These are phyloP conservation scores for Penicillium rolfsii DNA, from an alignment of 2,329 filamentous ascomycete genomes.

Conservation along the genomic window DNA sequence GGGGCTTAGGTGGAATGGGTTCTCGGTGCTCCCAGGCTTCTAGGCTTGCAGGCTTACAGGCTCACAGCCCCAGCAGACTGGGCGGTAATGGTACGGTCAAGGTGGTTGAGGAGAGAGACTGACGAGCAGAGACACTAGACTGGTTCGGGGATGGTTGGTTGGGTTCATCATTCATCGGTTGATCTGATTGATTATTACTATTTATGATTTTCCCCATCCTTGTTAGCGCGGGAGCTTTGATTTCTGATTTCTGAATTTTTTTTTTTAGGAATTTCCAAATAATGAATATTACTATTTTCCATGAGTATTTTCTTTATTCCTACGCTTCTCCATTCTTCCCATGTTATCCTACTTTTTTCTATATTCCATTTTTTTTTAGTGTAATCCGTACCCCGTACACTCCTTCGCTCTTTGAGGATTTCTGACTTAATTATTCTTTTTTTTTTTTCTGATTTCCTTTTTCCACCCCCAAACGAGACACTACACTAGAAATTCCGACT, in stretches of 20 bases:
- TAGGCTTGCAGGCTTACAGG: neutral
- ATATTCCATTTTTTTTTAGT: conserved; percentile 10
- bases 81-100: conserved; percentile 7
- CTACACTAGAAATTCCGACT: conserved; percentile 4
- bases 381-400: too few relatives aligned
- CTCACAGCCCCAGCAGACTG: conserved; percentile 18
- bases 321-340: conserved; percentile 2
- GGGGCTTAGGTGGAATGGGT: conserved; percentile 10
- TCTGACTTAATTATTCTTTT: conserved; percentile 8
- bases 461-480: neutral
- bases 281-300: neutral
- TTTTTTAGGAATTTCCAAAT: neutral
- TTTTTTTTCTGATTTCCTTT: conserved; percentile 13
- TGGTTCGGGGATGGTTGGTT: neutral
- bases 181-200: neutral
- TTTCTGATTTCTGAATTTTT: neutral
- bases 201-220: neutral
- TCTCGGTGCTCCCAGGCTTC: neutral
- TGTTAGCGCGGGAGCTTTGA: neutral
- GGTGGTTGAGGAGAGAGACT: neutral
- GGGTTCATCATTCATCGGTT: neutral
- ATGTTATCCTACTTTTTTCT: conserved; percentile 9
- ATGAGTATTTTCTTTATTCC: neutral
- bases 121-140: neutral
- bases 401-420: neutral